phyloP scores from a whole-genome alignment of 2,329 filamentous ascomycete genomes.

The Sarocladiaceae sp. region DNA sequence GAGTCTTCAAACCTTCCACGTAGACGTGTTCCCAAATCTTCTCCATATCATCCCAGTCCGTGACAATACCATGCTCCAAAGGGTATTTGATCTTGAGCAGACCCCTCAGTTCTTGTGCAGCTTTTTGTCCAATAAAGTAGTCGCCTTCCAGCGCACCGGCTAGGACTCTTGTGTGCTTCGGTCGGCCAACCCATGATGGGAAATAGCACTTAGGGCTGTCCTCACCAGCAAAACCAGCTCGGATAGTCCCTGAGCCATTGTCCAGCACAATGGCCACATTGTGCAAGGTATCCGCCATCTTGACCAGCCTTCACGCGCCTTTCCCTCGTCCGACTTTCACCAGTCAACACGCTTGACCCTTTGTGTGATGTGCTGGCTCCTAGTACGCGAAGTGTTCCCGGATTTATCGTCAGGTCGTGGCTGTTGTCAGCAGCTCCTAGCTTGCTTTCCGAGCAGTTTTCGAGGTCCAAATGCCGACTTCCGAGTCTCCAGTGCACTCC shows the following conservation, averaged over 20 bases:
- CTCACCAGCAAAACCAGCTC: conserved; percentile 93
- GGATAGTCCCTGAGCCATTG: conserved; percentile 96
- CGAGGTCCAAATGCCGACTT: background rate
- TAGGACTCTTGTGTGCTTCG: conserved; percentile 90
- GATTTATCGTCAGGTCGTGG: too few relatives aligned
- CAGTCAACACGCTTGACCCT: background rate
- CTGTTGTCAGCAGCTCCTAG: background rate
- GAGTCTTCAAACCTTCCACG: conserved; percentile 88
- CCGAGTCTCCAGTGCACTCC: background rate
- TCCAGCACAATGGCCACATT: conserved; percentile 98
- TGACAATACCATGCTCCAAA: conserved; percentile 95
- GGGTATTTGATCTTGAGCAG: conserved; percentile 95
- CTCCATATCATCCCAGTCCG: conserved; percentile 99
- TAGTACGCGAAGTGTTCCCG: background rate
- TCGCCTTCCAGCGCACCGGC: conserved; percentile 97
- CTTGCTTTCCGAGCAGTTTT: background rate
- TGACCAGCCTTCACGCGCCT: background rate
- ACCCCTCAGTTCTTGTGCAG: conserved; percentile 83
- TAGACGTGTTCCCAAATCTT: conserved; percentile 99
- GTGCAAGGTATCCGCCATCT: conserved; percentile 67
- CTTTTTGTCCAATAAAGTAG: conserved; percentile 89
- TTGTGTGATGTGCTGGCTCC: background rate
- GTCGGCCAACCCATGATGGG: conserved; percentile 92
- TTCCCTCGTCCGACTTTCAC: background rate
- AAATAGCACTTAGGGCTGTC: conserved; percentile 97